These are phyloP conservation scores for Monosporozyma aerobia DNA, from an alignment of 805 yeast genomes.

Conservation along the genomic window DNA sequence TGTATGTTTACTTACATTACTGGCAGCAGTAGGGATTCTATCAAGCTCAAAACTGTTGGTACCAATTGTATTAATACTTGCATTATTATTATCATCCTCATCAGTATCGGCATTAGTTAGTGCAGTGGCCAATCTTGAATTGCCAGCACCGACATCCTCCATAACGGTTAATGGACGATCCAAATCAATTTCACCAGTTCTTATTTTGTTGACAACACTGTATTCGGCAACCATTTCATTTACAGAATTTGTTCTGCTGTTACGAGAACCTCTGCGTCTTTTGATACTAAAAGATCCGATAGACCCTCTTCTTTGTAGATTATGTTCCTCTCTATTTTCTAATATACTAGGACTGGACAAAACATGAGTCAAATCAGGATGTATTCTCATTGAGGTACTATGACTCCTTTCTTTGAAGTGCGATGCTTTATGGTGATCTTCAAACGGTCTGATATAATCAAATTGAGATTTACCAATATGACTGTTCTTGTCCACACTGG, in stretches of 20 bases:
- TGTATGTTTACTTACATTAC: constrained; percentile 5
- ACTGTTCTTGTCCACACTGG: background rate
- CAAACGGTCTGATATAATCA: constrained; percentile 3
- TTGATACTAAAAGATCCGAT: background rate
- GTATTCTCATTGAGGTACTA: background rate
- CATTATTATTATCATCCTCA: constrained; percentile 1
- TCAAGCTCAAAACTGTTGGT: constrained; percentile 4
- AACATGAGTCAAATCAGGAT: background rate
- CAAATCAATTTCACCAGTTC: constrained; percentile 26
- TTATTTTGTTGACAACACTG: constrained; percentile 24
- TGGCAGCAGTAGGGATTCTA: constrained; percentile 10
- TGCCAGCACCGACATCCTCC: constrained; percentile 21
- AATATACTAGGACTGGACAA: constrained; percentile 3
- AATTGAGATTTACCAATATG: background rate
- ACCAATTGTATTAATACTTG: background rate
- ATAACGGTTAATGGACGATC: constrained; percentile 24
- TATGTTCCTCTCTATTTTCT: background rate
- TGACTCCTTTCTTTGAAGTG: background rate
- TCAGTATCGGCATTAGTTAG: constrained; percentile 2
- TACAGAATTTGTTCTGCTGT: constrained; percentile 1
- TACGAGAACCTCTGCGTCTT: background rate
- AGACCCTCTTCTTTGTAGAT: background rate
- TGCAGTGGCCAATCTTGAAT: constrained; percentile 8
- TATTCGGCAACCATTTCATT: constrained; percentile 34
- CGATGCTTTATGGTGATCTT: background rate